Conservation (phyloP, 805 yeast species). For the Osmozyma mogii region DNA sequence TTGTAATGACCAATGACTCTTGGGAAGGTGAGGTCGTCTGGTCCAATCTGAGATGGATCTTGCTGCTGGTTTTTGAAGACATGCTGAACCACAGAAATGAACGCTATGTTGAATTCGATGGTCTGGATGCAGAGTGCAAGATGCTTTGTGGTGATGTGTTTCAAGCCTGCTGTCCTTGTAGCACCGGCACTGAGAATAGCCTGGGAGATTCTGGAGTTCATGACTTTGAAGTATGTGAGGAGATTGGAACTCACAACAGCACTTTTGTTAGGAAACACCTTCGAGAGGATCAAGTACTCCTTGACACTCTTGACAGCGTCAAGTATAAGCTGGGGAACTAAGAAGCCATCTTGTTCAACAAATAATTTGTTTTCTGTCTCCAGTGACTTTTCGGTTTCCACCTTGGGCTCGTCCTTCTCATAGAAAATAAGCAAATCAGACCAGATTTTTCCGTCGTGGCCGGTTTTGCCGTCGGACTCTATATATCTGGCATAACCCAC, state of each 20-base stretch:
- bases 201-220: slow-evolving; percentile 48
- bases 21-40: slow-evolving; percentile 24
- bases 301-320: slow-evolving; percentile 25
- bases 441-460: slow-evolving; percentile 24
- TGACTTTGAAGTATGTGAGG: slow-evolving; percentile 35
- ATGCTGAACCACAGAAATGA: slow-evolving; percentile 26
- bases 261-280: slow-evolving; percentile 44
- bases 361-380: too few relatives aligned
- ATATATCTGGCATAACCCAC: slow-evolving; percentile 18
- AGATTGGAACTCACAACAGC: slow-evolving; percentile 35
- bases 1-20: slow-evolving; percentile 33
- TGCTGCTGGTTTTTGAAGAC: slow-evolving; percentile 7
- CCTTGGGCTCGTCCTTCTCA: slow-evolving; percentile 3
- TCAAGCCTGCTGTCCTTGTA: slow-evolving; percentile 62
- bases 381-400: not conserved
- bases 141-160: slow-evolving; percentile 68
- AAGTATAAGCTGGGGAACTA: slow-evolving; percentile 23
- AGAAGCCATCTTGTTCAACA: slow-evolving; percentile 16
- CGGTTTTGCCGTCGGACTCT: slow-evolving; percentile 13
- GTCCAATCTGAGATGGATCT: slow-evolving; percentile 2
- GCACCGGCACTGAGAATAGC: slow-evolving; percentile 72
- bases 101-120: slow-evolving; percentile 37
- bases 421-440: slow-evolving; percentile 17
- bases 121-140: slow-evolving; percentile 60
- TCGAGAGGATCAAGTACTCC: slow-evolving; percentile 48